Percentiles rank a stretch among this genome's conserved stretches.
Evolutionary conservation across 139 green algal species (phyloP).

Genomic region (Micractinium conductrix): DNA sequence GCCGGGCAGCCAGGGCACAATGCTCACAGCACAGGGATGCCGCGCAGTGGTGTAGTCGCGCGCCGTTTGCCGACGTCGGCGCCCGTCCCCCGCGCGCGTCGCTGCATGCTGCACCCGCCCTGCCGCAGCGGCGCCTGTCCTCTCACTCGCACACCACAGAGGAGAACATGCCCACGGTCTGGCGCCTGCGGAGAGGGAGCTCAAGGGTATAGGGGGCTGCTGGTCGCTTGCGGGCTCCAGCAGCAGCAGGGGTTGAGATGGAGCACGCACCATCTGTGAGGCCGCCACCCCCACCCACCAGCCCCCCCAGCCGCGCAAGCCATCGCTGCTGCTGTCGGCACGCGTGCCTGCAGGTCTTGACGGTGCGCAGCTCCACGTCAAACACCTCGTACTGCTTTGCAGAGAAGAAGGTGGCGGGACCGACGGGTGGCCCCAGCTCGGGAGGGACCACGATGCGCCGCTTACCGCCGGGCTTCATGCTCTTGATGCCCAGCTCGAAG

Average conservation of each 20-base stretch:
- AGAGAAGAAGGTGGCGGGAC: constrained; percentile 97
- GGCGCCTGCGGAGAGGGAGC: constrained; percentile 38
- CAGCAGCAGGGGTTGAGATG: no score
- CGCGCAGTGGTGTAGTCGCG: no score
- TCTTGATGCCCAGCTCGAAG: constrained; percentile 93
- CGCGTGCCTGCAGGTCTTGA: constrained; percentile 72
- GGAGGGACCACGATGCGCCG: constrained; percentile 94
- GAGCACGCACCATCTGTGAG: no score
- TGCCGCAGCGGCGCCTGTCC: background rate
- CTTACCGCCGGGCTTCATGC: constrained; percentile 89
- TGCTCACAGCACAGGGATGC: background rate
- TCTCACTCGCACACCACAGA: constrained; percentile 82
- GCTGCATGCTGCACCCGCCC: background rate
- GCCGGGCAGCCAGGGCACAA: background rate
- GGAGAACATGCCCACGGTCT: constrained; percentile 84
- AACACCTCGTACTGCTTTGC: constrained; percentile 99
- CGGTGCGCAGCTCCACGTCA: constrained; percentile 89
- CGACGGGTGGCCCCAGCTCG: constrained; percentile 94
- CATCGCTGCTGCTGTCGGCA: background rate
- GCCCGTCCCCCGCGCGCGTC: no score
- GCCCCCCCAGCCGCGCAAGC: no score
- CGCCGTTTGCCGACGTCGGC: no score
- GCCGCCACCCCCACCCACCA: no score
- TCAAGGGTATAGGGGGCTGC: no score
- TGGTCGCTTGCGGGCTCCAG: no score